Evolutionary conservation across 768 basidiomycete species (phyloP), one percentile per base, ranked within the genome.

Genomic region (Tricholomella constricta): DNA sequence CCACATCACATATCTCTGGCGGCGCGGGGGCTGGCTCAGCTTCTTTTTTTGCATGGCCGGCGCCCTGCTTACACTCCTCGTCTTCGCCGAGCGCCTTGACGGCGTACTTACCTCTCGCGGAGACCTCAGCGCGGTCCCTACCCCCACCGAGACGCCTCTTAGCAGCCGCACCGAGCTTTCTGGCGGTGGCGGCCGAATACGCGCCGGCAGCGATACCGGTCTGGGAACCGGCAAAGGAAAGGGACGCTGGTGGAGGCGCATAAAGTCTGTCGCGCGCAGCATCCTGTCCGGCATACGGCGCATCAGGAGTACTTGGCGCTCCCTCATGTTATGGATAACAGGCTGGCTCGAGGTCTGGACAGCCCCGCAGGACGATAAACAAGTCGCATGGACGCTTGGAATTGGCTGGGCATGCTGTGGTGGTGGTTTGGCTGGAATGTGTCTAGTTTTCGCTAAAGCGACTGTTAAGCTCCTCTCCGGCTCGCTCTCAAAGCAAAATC

Each of bases 321-420:
- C 65, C 14, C 47, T 73, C 6, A 82, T 89, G 69, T 62, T 70
- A 23, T 77, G 81, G 73, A 63, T 88, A 31, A 79, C 77, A 22
- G 81, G 84, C 56, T 76, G 77, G 62, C 70, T 94, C 45, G 92
- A 95, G 64, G 60, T 68, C 1, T 89, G 89, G 86, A 88, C 87
- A 7, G 85, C 82, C 25, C 77, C 86, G 11, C 89, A 87, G 63
- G 88, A 88, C 63, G 95, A 98, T 64, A 88, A 82, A 60, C 85
- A 86, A 48, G 76, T 98, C 36, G 88, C 88, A 6, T 97, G 94
- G 91, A 86, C 90, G 23, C 78, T 95, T 40, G 95, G 94, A 12
- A 92, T 98, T 45, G 88, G 87, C 1, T 98, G 95, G 96, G 90
- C 93, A 2, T 94, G 94, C 56, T 85, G 86, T 49, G 94, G 95